These are phyloP conservation scores for Streptanthus diversifolius DNA, from an alignment of 345 rosid species.

Conservation along the genomic window DNA sequence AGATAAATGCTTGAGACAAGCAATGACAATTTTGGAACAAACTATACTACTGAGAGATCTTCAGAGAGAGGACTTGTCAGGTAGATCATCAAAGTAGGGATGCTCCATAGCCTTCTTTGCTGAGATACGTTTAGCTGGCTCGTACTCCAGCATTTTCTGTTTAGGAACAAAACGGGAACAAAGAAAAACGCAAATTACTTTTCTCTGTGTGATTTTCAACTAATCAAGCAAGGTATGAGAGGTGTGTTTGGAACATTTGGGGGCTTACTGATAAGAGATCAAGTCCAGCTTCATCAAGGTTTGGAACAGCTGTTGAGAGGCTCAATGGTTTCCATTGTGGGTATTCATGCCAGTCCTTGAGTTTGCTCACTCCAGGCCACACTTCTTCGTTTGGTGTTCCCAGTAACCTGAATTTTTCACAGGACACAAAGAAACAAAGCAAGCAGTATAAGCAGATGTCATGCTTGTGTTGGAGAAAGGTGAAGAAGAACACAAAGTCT, in stretches of 20 bases:
- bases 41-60: constrained; percentile 11
- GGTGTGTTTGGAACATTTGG: neutral
- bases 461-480: neutral
- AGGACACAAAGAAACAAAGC: neutral
- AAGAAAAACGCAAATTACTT: neutral
- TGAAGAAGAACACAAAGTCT: constrained; percentile 12
- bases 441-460: neutral
- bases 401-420: constrained; percentile 50
- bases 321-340: constrained; percentile 86
- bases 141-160: constrained; percentile 93
- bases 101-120: constrained; percentile 96
- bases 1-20: constrained; percentile 57
- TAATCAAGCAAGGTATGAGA: neutral
- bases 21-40: constrained; percentile 26
- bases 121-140: constrained; percentile 78
- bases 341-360: constrained; percentile 97
- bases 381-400: constrained; percentile 90
- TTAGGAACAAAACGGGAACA: neutral
- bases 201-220: neutral
- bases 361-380: constrained; percentile 93
- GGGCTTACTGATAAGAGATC: constrained; percentile 71
- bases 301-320: constrained; percentile 64
- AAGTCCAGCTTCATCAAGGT: constrained; percentile 63
- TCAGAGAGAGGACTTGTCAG: constrained; percentile 56
- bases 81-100: constrained; percentile 74